Evolutionary conservation across 352 stramenopile species (phyloP).

Genomic region (Pythium aquatile): DNA sequence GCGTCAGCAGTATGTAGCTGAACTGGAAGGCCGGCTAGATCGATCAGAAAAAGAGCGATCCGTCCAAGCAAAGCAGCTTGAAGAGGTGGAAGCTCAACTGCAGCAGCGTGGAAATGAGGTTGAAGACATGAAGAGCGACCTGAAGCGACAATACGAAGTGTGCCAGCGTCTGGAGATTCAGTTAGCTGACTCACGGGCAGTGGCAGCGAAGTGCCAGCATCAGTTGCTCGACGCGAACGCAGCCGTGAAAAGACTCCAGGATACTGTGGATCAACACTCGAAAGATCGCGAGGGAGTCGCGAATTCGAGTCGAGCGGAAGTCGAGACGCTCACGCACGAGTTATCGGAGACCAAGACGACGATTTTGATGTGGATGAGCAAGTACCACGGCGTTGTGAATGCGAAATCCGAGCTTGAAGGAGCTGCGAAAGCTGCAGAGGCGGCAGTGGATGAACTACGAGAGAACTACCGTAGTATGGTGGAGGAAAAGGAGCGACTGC

Average conservation of each 20-base stretch:
- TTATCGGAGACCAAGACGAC: constrained; percentile 52
- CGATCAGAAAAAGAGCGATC: constrained; percentile 8
- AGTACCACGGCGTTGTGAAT: constrained; percentile 43
- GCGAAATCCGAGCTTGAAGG: constrained; percentile 36
- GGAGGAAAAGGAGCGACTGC: constrained; percentile 1
- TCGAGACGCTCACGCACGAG: constrained; percentile 32
- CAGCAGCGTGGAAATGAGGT: not conserved
- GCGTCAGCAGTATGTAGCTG: constrained; percentile 8
- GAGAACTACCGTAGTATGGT: constrained; percentile 32
- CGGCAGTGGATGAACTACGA: constrained; percentile 28
- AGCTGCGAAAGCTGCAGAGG: not conserved
- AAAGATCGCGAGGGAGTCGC: constrained; percentile 17
- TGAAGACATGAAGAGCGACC: not conserved
- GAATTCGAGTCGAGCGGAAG: constrained; percentile 4
- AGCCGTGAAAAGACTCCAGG: not conserved
- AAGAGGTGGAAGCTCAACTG: not conserved
- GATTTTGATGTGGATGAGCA: constrained; percentile 73
- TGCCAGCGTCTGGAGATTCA: constrained; percentile 9
- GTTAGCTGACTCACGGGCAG: not conserved
- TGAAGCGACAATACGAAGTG: constrained; percentile 10
- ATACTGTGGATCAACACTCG: not conserved
- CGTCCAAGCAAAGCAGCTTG: not conserved
- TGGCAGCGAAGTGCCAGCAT: not conserved
- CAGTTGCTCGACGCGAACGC: not conserved
- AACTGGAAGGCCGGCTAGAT: constrained; percentile 16